Conservation (phyloP, 1,139 yeast species). For the Meyerozyma carpophila region DNA sequence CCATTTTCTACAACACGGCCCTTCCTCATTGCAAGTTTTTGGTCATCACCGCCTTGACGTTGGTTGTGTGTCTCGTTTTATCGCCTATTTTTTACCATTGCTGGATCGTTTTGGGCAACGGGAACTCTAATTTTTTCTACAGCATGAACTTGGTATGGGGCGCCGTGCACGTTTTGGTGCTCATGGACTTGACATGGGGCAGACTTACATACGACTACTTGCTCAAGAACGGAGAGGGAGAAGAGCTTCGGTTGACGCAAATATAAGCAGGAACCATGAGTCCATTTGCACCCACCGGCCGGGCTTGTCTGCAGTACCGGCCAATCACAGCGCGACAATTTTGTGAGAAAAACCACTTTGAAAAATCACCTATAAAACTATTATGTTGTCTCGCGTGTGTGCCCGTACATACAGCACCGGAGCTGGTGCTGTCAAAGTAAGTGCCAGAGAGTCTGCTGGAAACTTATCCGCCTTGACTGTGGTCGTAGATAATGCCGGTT, state of each 20-base stretch:
- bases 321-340: constrained; percentile 12
- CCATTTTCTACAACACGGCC: constrained; percentile 47
- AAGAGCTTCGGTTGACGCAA: constrained; percentile 31
- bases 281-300: background rate
- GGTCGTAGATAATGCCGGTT: constrained; percentile 76
- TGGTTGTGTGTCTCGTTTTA: constrained; percentile 37
- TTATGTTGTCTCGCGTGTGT: constrained; percentile 41
- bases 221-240: constrained; percentile 27
- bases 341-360: constrained; percentile 5
- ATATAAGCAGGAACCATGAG: constrained; percentile 15
- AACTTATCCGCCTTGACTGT: constrained; percentile 67
- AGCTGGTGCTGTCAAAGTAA: constrained; percentile 34
- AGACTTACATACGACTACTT: constrained; percentile 69
- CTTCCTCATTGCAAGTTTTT: constrained; percentile 30
- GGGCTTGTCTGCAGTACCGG: constrained; percentile 3
- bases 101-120: constrained; percentile 94
- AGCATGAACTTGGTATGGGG: constrained; percentile 86
- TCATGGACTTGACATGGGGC: constrained; percentile 83
- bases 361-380: constrained; percentile 3
- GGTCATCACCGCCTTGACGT: constrained; percentile 33
- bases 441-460: constrained; percentile 47
- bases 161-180: constrained; percentile 59
- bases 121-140: constrained; percentile 93
- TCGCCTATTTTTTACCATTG: constrained; percentile 89
- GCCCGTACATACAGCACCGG: constrained; percentile 48